Evolutionary conservation across 169 alveolate species (phyloP), one percentile per base, ranked within the genome.

Genomic region (Eimeria praecox): DNA sequence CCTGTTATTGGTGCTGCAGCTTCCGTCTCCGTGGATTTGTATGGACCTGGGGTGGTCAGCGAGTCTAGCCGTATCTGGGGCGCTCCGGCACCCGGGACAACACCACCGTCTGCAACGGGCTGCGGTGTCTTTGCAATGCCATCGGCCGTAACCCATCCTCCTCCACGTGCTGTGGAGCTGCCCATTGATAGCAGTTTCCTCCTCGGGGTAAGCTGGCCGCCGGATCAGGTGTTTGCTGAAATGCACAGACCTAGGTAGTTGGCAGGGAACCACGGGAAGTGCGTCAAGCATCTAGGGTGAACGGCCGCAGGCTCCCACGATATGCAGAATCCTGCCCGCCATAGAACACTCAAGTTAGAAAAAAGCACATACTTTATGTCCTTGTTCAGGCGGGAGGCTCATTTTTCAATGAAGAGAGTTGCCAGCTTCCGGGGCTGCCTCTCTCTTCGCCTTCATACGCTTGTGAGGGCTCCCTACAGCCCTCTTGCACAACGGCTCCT

Each of bases 381-480:
- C 18, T 9, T n/a, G 69, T 20, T 16, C 69, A 86, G 93, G 93
- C 80, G 80, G 80, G 93, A 86, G 93, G 93, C 56, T 59, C 93
- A 40, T 86, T 62, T 86, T 40, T 46, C 93, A 46, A 86, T 86
- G 93, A 86, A 86, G 93, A 86, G 54, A 83, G 44, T 54, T 86
- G 80, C 69, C 93, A 54, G 66, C 93, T 86, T 27, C 59, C 93
- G 35, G 93, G 80, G 27, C 42, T 86, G 59, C 93, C 93, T 46
- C 93, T 86, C 93, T 86, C 93, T n/a, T 86, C 82, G 42, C 80
- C 93, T 46, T 54, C 49, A 33, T 86, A 56, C 69, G 82, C 93
- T 59, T 86, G 80, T 40, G 93, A 86, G 80, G 64, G 82, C 56
- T 46, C 80, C 20, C n/a, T 59, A 54, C 78, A 62, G 93, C 82